Base-by-base conservation (phyloP, 2,329 filamentous ascomycete species). In the Ramichloridium luteum region DNA sequence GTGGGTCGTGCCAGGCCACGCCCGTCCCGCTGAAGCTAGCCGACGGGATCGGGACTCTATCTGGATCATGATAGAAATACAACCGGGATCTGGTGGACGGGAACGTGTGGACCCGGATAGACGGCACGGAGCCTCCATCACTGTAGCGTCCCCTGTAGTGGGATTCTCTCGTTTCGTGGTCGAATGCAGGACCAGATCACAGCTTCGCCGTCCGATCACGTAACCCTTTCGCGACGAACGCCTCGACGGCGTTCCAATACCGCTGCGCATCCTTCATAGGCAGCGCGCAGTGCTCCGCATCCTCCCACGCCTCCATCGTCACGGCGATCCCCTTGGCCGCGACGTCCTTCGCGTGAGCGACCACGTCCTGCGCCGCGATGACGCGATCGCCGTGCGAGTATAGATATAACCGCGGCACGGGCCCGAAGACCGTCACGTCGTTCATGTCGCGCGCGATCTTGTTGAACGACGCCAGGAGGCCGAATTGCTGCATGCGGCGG, bases 281-380 rank as follows among this genome's bases (percentile, higher is more conserved):
- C 5, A 34, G 16, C 9, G 32, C 32, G 4, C 28, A 26, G 25
- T 34, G 32, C 15, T 25, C 32, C 5, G 32, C 32, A 13, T 16
- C 4, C 20, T 30, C 32, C 32, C 32, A 34, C 4, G 30, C 17
- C 27, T 34, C 32, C n/a, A 22, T 34, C n/a, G 6, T 14, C 10
- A 29, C 20, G 18, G 13, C 13, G 5, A 30, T 9, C 8, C 13
- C 6, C 5, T 4, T 9, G 8, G 8, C 20, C 3, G 26, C 32
- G 5, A 26, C 28, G 12, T 34, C 26, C 5, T 26, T 22, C 12
- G 27, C 32, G 13, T 34, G 32, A 10, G 27, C 22, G 13, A 22
- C 32, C 14, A 34, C 27, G 11, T 34, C 27, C 18, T 34, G 26
- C 5, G 27, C 32, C 13, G 32, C 32, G 13, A 34, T 27, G n/a